Percentiles rank a stretch among this genome's conserved stretches.
These are phyloP conservation scores for Asparagopsis taxiformis DNA, from an alignment of 31 red algal species.

Conservation along the genomic window DNA sequence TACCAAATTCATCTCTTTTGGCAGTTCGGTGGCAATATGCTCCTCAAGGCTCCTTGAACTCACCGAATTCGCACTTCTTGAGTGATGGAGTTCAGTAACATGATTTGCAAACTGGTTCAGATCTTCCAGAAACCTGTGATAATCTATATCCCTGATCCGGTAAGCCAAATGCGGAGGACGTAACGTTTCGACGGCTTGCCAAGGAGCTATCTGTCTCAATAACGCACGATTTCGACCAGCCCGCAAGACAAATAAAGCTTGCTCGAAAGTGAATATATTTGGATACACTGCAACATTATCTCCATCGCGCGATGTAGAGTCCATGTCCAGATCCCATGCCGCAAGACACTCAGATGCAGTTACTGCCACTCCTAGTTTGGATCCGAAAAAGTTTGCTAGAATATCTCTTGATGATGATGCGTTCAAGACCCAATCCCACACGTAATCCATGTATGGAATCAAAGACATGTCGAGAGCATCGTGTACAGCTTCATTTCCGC, in stretches of 20 bases:
- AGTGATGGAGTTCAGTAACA: not conserved
- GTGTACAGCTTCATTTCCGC: constrained; percentile 13
- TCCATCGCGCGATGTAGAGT: not conserved
- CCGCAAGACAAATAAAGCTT: constrained; percentile 47
- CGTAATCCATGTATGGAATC: constrained; percentile 44
- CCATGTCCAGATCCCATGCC: not conserved
- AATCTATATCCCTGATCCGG: not conserved
- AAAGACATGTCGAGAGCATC: constrained; percentile 17
- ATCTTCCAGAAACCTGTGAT: not conserved
- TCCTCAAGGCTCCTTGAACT: not conserved
- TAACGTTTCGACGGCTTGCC: constrained; percentile 1
- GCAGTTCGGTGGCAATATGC: not conserved
- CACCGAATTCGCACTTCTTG: not conserved
- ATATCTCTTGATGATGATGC: constrained; percentile 38
- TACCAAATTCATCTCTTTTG: too few species aligned
- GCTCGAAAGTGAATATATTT: constrained; percentile 26
- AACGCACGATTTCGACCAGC: constrained; percentile 34
- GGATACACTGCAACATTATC: constrained; percentile 5
- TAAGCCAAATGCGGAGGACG: not conserved
- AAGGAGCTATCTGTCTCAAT: constrained; percentile 27
- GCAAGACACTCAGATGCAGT: constrained; percentile 27
- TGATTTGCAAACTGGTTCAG: not conserved
- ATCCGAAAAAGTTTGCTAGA: constrained; percentile 38
- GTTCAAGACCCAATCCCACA: constrained; percentile 56
- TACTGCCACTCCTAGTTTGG: constrained; percentile 18